Evolutionary conservation across 2,329 filamentous ascomycete species (phyloP), one percentile per base, ranked within the genome.

Genomic region (Talaromyces funiculosus): DNA sequence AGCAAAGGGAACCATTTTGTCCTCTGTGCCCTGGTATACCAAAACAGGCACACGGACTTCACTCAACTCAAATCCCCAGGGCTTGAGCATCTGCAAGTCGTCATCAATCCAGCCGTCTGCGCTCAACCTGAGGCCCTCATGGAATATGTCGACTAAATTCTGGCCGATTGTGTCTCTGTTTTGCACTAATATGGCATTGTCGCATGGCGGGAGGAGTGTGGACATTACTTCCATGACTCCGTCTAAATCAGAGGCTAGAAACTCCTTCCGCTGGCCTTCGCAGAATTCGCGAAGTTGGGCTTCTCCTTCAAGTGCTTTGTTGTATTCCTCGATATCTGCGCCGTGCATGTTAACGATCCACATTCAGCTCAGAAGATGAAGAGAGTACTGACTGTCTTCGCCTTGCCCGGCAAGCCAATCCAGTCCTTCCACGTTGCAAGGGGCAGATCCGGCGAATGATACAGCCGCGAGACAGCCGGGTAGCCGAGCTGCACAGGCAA

Each of bases 401-500:
- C 57, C 57, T 43, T 59, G 57, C 9, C 35, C 57, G 20, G 45
- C 57, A 2, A 53, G 24, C 7, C 10, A 59, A 42, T 59, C 57
- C 7, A 59, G 35, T 33, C 57, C 57, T 20, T 59, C 57, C 4
- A 14, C 35, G 18, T 12, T 7, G 14, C 24, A 59, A 9, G 57
- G 57, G 0, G 9, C 57, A 6, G 7, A 9, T 4, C 57, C 57
- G 9, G 57, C 57, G 26, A 59, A 59, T n/a, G 57, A 53, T 24
- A 53, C 35, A 29, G 26, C 57, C 8, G 57, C 57, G 4, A 51
- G 35, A 53, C 57, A 59, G 3, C 22, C 45, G 2, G 45, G 33
- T 35, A 59, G 35, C n/a, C 57, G 43, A 38, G 57, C 57, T 10
- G 57, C 57, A 43, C 57, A 59, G n/a, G 57, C 57, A 33, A 59